Base-by-base conservation (phyloP, 2,329 filamentous ascomycete genomes). In the Aspergillus proliferans region DNA sequence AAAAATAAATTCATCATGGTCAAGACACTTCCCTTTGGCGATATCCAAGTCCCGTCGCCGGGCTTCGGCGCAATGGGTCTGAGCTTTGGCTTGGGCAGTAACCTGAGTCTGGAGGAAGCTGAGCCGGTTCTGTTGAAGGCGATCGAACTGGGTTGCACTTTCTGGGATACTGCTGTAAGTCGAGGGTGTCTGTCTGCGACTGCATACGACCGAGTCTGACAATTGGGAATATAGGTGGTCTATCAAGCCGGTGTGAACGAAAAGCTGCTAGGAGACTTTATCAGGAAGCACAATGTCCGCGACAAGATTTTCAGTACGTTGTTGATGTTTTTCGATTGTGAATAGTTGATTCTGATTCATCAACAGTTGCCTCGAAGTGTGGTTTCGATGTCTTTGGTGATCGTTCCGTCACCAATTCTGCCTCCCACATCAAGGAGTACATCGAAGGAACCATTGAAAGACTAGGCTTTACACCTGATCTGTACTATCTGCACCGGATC, bases 11-110 rank as follows among this genome's bases (percentile, higher is more conserved):
- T 22, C 22, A 22, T 6, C 5, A 68, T 75, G 71, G 71, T 70
- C 51, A 67, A 71, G 46, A 70, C 70, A 51, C 55, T 75, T 43
- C 64, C 65, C 2, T 75, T 76, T 45, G 59, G 54, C 19, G 57
- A 69, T 46, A 59, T 69, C 28, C 51, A 71, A 34, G 71, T 76
- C 14, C 65, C 71, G 3, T 53, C 56, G 4, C 74, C 74, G 1
- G 75, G 74, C 46, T 77, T 78, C 48, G 75, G 76, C 18, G 73
- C 74, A 9, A 78, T 78, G 75, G 76, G 76, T 6, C 56, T 77
- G 10, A 75, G 65, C 52, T 71, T 69, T 48, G 71, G 67, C 3
- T 42, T 76, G 18, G 74, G 75, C 4, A 67, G 44, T 34, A 72
- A 74, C 49, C 54, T 77, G 3, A 71, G 52, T 26, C 55, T 68